Evolutionary conservation across 2,329 filamentous ascomycete genomes (phyloP).

Genomic region (Daldinia eschscholtzii): DNA sequence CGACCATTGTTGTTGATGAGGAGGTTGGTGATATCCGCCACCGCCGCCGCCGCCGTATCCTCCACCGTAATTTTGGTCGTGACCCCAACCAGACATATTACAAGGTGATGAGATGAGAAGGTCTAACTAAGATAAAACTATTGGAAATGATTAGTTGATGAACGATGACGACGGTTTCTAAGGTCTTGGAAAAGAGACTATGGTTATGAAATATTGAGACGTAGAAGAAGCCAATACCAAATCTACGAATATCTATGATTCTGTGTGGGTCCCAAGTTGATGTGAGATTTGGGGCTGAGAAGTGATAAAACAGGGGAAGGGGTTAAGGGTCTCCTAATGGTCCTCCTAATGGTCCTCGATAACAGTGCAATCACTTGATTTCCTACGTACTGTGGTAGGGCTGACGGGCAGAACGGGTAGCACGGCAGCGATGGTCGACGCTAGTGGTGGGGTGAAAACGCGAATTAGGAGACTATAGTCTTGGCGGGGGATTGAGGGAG

Average conservation of each 20-base stretch:
- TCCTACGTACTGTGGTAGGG: conserved; percentile 20
- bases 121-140: not conserved
- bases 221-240: not conserved
- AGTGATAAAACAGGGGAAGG: conserved; percentile 15
- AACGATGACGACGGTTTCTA: not conserved
- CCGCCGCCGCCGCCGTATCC: conserved; percentile 27
- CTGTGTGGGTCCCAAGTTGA: conserved; percentile 11
- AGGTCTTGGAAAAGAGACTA: not conserved
- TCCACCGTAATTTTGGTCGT: conserved; percentile 51
- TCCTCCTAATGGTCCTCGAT: not conserved
- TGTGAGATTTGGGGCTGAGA: conserved; percentile 29
- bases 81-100: conserved; percentile 54
- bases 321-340: not conserved
- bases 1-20: conserved; percentile 34
- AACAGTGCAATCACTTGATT: conserved; percentile 15
- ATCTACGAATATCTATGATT: not conserved
- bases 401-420: conserved; percentile 17
- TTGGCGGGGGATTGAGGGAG: conserved; percentile 20
- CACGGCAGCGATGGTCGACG: not conserved
- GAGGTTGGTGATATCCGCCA: conserved; percentile 33
- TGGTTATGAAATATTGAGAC: not conserved
- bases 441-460: conserved; percentile 1
- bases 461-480: conserved; percentile 2
- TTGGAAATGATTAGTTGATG: not conserved
- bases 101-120: not conserved